Conservation (phyloP, 2,329 filamentous ascomycete genomes). For the Scedosporium aurantiacum region DNA sequence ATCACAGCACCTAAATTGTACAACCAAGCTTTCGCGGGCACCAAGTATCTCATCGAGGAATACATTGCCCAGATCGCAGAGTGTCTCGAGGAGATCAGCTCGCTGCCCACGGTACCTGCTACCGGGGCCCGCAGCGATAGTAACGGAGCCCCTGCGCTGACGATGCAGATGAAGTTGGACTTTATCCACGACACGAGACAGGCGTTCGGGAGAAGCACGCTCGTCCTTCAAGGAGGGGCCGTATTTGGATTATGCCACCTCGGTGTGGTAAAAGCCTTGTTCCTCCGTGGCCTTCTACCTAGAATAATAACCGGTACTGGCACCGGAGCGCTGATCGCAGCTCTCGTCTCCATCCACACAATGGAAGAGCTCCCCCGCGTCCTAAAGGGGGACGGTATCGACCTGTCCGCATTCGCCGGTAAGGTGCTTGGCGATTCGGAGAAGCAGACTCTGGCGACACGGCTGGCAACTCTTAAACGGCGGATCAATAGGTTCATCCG, state of each 20-base stretch:
- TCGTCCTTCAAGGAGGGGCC: conserved; percentile 80
- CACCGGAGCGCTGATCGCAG: conserved; percentile 81
- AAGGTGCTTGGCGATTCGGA: conserved; percentile 18
- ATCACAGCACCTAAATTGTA: conserved; percentile 75
- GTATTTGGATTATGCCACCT: conserved; percentile 88
- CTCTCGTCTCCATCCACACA: conserved; percentile 76
- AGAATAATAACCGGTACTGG: conserved; percentile 86
- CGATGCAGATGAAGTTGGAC: conserved; percentile 71
- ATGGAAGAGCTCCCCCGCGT: conserved; percentile 73
- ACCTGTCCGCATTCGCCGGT: conserved; percentile 65
- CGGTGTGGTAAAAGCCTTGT: conserved; percentile 80
- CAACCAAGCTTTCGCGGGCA: conserved; percentile 76
- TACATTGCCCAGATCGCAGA: conserved; percentile 79
- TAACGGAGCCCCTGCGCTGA: conserved; percentile 33
- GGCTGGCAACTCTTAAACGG: conserved; percentile 50
- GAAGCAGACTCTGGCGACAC: conserved; percentile 26
- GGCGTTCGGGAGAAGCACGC: conserved; percentile 74
- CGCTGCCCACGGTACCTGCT: conserved; percentile 45
- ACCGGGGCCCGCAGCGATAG: conserved; percentile 17
- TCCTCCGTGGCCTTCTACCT: conserved; percentile 68
- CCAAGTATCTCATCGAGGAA: conserved; percentile 82
- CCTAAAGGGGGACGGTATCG: conserved; percentile 67
- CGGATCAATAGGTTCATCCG: conserved; percentile 57
- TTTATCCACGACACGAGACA: conserved; percentile 79
- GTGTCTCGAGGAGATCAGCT: conserved; percentile 65